Conservation (phyloP, 2,329 filamentous ascomycete species). For the Raffaelea albimanens region DNA sequence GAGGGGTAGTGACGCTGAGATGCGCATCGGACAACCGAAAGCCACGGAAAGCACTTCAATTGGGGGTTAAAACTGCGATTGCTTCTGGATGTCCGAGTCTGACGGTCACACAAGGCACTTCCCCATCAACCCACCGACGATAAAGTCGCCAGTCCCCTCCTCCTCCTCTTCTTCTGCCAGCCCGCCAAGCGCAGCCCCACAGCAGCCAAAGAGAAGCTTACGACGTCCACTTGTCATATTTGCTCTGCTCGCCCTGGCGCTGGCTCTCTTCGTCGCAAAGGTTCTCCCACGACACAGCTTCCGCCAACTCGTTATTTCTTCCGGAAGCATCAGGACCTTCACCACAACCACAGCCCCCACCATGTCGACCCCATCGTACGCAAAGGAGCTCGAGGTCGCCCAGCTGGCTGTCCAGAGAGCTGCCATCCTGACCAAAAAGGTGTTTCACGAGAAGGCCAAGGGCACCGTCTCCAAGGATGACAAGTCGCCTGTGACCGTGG, state of each 20-base stretch:
- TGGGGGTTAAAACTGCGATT: too few species aligned
- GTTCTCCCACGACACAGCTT: slow-evolving; percentile 12
- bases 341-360: background rate
- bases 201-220: too few species aligned
- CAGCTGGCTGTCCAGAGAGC: slow-evolving; percentile 82
- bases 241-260: slow-evolving; percentile 12
- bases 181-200: too few species aligned
- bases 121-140: too few species aligned
- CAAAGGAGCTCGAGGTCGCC: slow-evolving; percentile 71
- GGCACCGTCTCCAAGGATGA: slow-evolving; percentile 92
- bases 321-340: background rate
- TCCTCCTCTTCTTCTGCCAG: too few species aligned
- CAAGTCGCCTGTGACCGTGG: slow-evolving; percentile 93
- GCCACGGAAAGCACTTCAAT: too few species aligned
- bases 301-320: slow-evolving; percentile 1
- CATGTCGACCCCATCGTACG: slow-evolving; percentile 48
- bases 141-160: too few species aligned
- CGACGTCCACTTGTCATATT: background rate
- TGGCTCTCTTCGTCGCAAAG: slow-evolving; percentile 13
- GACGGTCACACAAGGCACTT: too few species aligned
- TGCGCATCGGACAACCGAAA: too few species aligned
- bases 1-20: too few species aligned
- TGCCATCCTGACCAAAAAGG: slow-evolving; percentile 41
- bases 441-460: slow-evolving; percentile 75
- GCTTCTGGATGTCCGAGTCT: too few species aligned